Conservation (phyloP, 176 grass and related monocot genomes). For the Dactylis glomerata region DNA sequence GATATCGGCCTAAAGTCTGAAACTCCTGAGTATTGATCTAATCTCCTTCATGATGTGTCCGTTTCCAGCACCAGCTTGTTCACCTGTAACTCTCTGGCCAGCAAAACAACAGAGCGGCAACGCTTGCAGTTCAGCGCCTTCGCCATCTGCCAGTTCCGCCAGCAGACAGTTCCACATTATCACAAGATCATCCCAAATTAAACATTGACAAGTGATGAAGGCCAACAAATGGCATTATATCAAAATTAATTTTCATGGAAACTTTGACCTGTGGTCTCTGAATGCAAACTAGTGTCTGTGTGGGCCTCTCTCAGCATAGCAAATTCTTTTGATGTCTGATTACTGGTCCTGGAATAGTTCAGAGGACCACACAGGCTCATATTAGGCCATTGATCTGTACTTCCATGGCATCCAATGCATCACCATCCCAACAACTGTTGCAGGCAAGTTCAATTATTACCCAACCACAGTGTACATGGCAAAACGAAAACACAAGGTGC, state of each 20-base stretch:
- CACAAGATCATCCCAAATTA: slow-evolving; percentile 11
- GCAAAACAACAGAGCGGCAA: no score
- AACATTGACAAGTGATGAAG: not conserved
- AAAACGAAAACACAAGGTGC: not conserved
- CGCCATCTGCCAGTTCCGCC: no score
- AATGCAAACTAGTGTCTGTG: not conserved
- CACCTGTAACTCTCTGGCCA: no score
- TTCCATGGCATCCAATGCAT: slow-evolving; percentile 55
- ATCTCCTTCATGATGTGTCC: no score
- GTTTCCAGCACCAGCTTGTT: no score
- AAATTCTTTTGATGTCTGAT: slow-evolving; percentile 26
- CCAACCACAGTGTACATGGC: slow-evolving; percentile 24
- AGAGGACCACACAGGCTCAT: slow-evolving; percentile 38
- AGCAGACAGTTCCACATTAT: slow-evolving; percentile 16
- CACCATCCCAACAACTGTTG: slow-evolving; percentile 22
- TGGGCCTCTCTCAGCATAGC: slow-evolving; percentile 5
- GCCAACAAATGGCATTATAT: not conserved
- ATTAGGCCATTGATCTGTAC: slow-evolving; percentile 42
- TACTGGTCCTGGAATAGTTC: slow-evolving; percentile 7
- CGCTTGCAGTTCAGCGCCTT: no score
- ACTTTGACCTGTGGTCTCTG: slow-evolving; percentile 13
- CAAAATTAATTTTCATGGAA: slow-evolving; percentile 15
- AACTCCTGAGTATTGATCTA: no score
- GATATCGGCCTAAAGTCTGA: no score
- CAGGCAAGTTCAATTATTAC: slow-evolving; percentile 22